Base-by-base conservation (phyloP, 108 stramenopile genomes). In the Nannochloropsis salina region DNA sequence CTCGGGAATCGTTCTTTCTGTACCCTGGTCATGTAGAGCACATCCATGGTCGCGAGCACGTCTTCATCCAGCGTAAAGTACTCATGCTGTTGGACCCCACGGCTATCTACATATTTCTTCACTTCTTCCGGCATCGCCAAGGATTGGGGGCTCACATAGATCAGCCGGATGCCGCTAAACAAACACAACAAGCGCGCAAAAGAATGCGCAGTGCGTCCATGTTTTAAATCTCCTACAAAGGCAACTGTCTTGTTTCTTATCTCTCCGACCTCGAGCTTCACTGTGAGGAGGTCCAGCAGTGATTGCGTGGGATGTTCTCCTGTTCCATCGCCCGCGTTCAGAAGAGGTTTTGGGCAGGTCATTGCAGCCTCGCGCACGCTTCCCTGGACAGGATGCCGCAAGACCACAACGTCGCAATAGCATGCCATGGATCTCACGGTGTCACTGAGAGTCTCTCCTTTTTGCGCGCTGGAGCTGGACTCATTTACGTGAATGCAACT, bases 291-390 rank as follows among this genome's bases (percentile, higher is more conserved):
- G 90, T 99, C 99, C 92, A 99, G 94, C 31, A 99, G 88, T 8
- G 99, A 97, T 88, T 99, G 99, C 6, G 99, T 98, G 1, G 99
- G 98, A 91, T 99, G 99, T 86, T 99, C 97, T 42, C 96, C 98
- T 9, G 93, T 91, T 9, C 98, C 99, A 90, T 97, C 97, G 18
- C 99, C 98, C 12, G 97, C 98, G 94, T 99, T 99, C 42, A 99
- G 83, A 42, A 98, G 92, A 1, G 98, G 98, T 83, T 93, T 90
- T 9, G 42, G 91, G 85, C 74, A 40, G 9, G 83, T 86, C 21
- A 44, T 41, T 15, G 83, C 83, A 1, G 92, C 92, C n/a, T 61
- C 74, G 45, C 21, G 45, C 2, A 91, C 92, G 83, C 92, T 93
- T 43, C 96, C 98, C 51, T 90, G 92, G 8, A 61, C 84, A 3